A percentile compares a stretch with the other conserved stretches of the same genome.
These are phyloP conservation scores for Yamadazyma triangularis DNA, from an alignment of 1,139 yeast species.

Conservation along the genomic window DNA sequence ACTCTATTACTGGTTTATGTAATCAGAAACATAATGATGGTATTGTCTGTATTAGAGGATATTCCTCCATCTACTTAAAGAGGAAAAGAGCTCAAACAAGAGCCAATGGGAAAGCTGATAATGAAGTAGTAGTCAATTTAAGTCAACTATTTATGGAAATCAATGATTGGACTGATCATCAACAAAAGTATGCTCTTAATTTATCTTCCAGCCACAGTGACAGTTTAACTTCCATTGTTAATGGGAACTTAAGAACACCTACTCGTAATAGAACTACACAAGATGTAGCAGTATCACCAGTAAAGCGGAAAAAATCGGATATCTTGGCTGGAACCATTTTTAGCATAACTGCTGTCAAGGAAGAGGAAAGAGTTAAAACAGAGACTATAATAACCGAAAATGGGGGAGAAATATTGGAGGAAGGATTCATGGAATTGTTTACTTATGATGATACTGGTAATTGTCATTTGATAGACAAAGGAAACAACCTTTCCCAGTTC, in stretches of 20 bases:
- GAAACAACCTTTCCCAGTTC: slow-evolving; percentile 10
- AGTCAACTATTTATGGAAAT: slow-evolving; percentile 31
- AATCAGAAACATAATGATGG: slow-evolving; percentile 11
- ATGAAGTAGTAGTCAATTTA: slow-evolving; percentile 12
- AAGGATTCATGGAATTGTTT: slow-evolving; percentile 39
- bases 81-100: slow-evolving; percentile 8
- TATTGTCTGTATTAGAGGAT: slow-evolving; percentile 57
- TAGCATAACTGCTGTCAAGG: slow-evolving; percentile 36
- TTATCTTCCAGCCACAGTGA: slow-evolving; percentile 3
- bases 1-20: slow-evolving; percentile 43
- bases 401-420: slow-evolving; percentile 53
- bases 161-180: slow-evolving; percentile 39
- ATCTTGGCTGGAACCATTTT: slow-evolving; percentile 25
- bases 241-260: slow-evolving; percentile 11
- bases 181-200: slow-evolving; percentile 19
- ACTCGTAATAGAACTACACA: slow-evolving; percentile 10
- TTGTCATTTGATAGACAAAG: slow-evolving; percentile 4
- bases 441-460: slow-evolving; percentile 10
- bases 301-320: slow-evolving; percentile 2
- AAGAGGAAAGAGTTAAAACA: slow-evolving; percentile 31
- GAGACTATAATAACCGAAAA: slow-evolving; percentile 33
- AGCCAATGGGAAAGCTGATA: slow-evolving; percentile 9
- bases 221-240: slow-evolving; percentile 5
- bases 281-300: slow-evolving; percentile 5
- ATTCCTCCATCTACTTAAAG: slow-evolving; percentile 40